phyloP scores from a whole-genome alignment of 176 grass and related monocot genomes.

The Carex scoparia region DNA sequence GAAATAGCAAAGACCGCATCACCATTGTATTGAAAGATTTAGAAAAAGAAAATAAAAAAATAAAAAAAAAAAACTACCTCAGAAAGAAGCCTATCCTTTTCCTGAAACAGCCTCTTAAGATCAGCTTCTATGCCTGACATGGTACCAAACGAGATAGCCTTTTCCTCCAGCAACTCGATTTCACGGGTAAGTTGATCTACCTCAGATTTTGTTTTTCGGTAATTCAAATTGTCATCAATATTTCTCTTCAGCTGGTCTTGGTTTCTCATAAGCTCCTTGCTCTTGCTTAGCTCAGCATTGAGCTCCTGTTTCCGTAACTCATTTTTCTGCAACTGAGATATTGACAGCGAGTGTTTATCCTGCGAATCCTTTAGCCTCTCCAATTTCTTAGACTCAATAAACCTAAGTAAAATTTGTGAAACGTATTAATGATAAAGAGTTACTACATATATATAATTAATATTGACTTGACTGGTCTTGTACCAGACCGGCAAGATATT shows the following conservation, averaged over 20 bases:
- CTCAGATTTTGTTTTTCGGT: conserved; percentile 80
- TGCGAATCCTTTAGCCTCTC: conserved; percentile 62
- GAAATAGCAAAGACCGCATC: not conserved
- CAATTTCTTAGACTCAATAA: conserved; percentile 64
- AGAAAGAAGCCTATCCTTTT: conserved; percentile 83
- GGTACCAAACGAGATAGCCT: conserved; percentile 60
- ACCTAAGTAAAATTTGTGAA: conserved; percentile 36
- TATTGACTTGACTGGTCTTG: not conserved
- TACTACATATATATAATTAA: not conserved
- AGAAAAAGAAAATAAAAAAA: not conserved
- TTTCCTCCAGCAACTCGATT: conserved; percentile 75
- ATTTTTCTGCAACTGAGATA: conserved; percentile 50
- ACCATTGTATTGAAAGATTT: not conserved
- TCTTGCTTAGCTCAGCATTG: conserved; percentile 59
- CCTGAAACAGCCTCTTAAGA: conserved; percentile 70
- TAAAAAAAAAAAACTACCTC: conserved; percentile 44
- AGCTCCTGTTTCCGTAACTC: conserved; percentile 47
- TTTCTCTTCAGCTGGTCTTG: conserved; percentile 96
- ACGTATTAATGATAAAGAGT: not conserved
- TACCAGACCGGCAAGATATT: not conserved
- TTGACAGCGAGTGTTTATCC: conserved; percentile 36
- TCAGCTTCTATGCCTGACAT: conserved; percentile 73
- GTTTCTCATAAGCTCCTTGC: conserved; percentile 57
- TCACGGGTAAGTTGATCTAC: conserved; percentile 71
- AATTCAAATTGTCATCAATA: conserved; percentile 95